Percentiles rank a stretch among this genome's conserved stretches.
These are phyloP conservation scores for Plasmodium gaboni DNA, from an alignment of 169 alveolate species.

Conservation along the genomic window DNA sequence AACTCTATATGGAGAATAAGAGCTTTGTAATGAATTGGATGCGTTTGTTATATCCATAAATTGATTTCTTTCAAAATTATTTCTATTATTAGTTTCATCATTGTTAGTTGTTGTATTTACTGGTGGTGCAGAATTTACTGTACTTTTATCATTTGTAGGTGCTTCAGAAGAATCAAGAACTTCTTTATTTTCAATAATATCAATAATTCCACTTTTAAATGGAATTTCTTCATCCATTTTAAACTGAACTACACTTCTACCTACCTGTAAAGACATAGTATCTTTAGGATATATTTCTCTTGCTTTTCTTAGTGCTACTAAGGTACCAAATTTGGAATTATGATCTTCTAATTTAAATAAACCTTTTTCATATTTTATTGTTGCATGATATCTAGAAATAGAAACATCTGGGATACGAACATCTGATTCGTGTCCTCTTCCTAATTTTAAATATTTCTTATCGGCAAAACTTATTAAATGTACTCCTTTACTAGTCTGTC, in stretches of 20 bases:
- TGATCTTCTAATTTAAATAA: slow-evolving; percentile 96
- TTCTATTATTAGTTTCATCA: slow-evolving; percentile 18
- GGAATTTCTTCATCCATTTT: slow-evolving; percentile 78
- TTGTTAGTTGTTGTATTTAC: background rate
- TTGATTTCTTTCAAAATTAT: slow-evolving; percentile 41
- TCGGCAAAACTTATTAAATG: slow-evolving; percentile 89
- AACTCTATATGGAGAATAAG: slow-evolving; percentile 39
- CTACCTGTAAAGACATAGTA: slow-evolving; percentile 85
- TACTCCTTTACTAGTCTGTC: slow-evolving; percentile 85
- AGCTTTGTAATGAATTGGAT: slow-evolving; percentile 35
- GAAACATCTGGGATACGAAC: slow-evolving; percentile 98
- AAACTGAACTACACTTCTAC: slow-evolving; percentile 83
- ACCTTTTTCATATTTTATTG: slow-evolving; percentile 91
- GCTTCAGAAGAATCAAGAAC: slow-evolving; percentile 45
- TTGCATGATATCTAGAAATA: slow-evolving; percentile 97
- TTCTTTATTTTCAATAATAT: slow-evolving; percentile 72
- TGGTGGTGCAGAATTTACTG: slow-evolving; percentile 21
- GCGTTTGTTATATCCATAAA: slow-evolving; percentile 40
- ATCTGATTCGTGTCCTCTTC: slow-evolving; percentile 99
- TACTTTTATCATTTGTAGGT: slow-evolving; percentile 57
- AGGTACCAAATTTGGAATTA: slow-evolving; percentile 98
- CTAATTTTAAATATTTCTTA: slow-evolving; percentile 89
- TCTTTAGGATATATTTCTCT: slow-evolving; percentile 77
- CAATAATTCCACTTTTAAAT: slow-evolving; percentile 55
- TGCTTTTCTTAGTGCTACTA: slow-evolving; percentile 92